These are phyloP conservation scores for Babesia microti DNA, from an alignment of 169 alveolate genomes.

Conservation along the genomic window DNA sequence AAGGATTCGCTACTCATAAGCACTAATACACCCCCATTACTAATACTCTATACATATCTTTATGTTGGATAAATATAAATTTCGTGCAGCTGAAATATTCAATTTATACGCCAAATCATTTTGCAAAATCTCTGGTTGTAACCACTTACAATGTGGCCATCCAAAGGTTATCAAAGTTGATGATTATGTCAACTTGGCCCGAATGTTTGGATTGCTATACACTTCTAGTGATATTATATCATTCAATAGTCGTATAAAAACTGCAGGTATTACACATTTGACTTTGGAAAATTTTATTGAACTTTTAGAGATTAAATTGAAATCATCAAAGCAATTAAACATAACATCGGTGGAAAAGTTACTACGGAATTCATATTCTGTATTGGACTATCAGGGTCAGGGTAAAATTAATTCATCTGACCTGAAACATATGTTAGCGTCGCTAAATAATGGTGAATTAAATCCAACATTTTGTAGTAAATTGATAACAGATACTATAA, in stretches of 20 bases:
- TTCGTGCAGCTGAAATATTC: no score
- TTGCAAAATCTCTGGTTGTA: conserved; percentile 26
- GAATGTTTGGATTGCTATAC: conserved; percentile 36
- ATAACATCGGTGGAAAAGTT: conserved; percentile 3
- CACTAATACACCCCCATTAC: no score
- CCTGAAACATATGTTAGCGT: conserved; percentile 30
- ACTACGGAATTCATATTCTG: conserved; percentile 20
- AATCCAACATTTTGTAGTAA: conserved; percentile 7
- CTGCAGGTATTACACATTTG: conserved; percentile 9
- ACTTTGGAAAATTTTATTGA: conserved; percentile 36
- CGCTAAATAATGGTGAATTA: conserved; percentile 38
- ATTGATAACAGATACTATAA: conserved; percentile 13
- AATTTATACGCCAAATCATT: no score
- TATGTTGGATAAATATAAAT: no score
- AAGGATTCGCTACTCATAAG: no score
- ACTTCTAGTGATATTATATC: conserved; percentile 33
- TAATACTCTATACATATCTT: no score
- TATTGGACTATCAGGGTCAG: conserved; percentile 31
- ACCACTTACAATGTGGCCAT: conserved; percentile 21
- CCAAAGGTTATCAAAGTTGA: conserved; percentile 20
- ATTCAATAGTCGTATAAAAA: conserved; percentile 8
- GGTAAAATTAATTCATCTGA: conserved; percentile 30
- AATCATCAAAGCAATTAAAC: conserved; percentile 14
- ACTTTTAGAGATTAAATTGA: conserved; percentile 31
- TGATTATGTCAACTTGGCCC: conserved; percentile 26